phyloP scores from a whole-genome alignment of 257 asterid genomes.

The Solanum rostratum region DNA sequence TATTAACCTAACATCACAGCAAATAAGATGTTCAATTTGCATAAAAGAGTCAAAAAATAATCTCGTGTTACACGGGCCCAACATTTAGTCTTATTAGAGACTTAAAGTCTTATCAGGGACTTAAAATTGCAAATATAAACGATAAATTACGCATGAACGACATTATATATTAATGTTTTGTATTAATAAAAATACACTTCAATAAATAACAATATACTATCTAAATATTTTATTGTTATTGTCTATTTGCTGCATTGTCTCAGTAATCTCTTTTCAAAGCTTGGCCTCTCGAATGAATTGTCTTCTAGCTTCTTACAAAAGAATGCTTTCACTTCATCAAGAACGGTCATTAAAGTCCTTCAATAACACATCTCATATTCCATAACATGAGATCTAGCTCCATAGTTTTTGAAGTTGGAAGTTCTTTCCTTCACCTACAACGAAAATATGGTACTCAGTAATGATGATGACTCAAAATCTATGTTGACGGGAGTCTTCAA shows the following conservation, averaged over 20 bases:
- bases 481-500: not conserved
- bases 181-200: too few relatives aligned
- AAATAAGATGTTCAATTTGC: too few relatives aligned
- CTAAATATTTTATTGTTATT: not conserved
- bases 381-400: conserved; percentile 82
- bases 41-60: too few relatives aligned
- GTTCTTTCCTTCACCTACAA: conserved; percentile 72
- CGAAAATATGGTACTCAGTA: not conserved
- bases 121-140: too few relatives aligned
- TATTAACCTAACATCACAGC: too few relatives aligned
- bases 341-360: not conserved
- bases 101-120: too few relatives aligned
- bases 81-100: too few relatives aligned
- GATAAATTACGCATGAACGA: too few relatives aligned
- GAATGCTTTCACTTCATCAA: not conserved
- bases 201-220: too few relatives aligned
- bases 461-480: not conserved
- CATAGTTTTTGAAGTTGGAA: conserved; percentile 45
- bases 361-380: conserved; percentile 88
- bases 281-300: conserved; percentile 20
- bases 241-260: conserved; percentile 34
- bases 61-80: too few relatives aligned
- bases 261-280: conserved; percentile 37
- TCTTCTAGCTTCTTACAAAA: conserved; percentile 15
- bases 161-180: too few relatives aligned